phyloP scores from a whole-genome alignment of 2,329 filamentous ascomycete genomes.

The Botrytis fragariae region DNA sequence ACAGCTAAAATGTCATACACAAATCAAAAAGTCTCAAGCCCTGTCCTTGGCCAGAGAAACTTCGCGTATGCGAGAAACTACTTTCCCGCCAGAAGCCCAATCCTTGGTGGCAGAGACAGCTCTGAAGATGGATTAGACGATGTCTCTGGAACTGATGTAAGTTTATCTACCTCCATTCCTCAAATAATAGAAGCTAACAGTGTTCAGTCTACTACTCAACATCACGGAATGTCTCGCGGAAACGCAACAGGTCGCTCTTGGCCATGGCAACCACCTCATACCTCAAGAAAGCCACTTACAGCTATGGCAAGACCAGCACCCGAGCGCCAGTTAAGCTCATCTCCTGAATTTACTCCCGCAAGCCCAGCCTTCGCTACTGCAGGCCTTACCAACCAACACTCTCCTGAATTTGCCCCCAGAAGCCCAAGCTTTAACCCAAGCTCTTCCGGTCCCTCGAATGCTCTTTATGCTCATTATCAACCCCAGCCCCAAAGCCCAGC shows the following conservation, averaged over 20 bases:
- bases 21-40: neutral
- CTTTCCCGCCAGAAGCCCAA: neutral
- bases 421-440: neutral
- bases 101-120: neutral
- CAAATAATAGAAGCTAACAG: neutral
- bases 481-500: neutral
- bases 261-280: too few relatives aligned
- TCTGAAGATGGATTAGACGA: neutral
- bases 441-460: neutral
- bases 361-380: neutral
- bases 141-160: neutral
- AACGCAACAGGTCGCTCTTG: neutral
- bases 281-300: neutral
- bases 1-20: neutral
- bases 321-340: neutral
- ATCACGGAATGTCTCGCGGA: neutral
- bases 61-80: neutral
- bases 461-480: neutral
- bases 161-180: accelerated
- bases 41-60: neutral
- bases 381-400: neutral
- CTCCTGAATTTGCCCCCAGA: neutral
- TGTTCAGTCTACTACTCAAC: neutral
- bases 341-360: neutral
- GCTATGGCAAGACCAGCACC: neutral